Conservation (phyloP, 176 grass and related monocot genomes). For the Metroxylon sagu region DNA sequence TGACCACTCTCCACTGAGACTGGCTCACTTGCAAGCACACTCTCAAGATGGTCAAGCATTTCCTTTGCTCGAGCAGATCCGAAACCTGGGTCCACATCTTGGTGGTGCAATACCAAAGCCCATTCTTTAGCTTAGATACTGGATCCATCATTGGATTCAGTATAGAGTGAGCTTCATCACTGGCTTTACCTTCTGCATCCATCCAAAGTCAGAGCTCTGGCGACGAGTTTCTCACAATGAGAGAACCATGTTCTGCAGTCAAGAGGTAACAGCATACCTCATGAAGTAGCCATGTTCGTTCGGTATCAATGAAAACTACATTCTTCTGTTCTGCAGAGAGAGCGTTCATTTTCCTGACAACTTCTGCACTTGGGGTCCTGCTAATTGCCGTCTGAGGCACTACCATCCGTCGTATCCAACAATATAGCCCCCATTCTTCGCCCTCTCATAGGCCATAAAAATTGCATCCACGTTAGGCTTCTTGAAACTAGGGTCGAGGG, state of each 20-base stretch:
- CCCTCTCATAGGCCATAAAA: conserved; percentile 2
- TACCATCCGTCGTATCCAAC: conserved; percentile 14
- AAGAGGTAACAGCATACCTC: conserved; percentile 19
- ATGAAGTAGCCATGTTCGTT: conserved; percentile 67
- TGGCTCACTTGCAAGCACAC: conserved; percentile 10
- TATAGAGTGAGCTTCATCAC: conserved; percentile 40
- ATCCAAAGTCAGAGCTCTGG: conserved; percentile 38
- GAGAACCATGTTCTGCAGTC: not conserved
- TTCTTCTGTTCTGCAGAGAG: conserved; percentile 10
- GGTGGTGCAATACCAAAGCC: conserved; percentile 57
- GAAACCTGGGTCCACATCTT: conserved; percentile 37
- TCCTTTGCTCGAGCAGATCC: not conserved
- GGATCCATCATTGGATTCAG: conserved; percentile 59
- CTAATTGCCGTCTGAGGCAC: conserved; percentile 2
- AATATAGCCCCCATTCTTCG: conserved; percentile 19
- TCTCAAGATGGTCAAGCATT: conserved; percentile 13
- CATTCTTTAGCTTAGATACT: conserved; percentile 55
- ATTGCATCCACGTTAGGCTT: conserved; percentile 13
- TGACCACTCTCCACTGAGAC: conserved; percentile 9
- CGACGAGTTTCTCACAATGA: conserved; percentile 35
- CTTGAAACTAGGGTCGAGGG: conserved; percentile 9
- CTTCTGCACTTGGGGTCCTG: not conserved
- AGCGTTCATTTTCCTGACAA: conserved; percentile 12
- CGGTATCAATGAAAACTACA: conserved; percentile 18
- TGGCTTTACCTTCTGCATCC: conserved; percentile 53